Base-by-base conservation (phyloP, 2,329 filamentous ascomycete genomes). In the Didymella lethalis region DNA sequence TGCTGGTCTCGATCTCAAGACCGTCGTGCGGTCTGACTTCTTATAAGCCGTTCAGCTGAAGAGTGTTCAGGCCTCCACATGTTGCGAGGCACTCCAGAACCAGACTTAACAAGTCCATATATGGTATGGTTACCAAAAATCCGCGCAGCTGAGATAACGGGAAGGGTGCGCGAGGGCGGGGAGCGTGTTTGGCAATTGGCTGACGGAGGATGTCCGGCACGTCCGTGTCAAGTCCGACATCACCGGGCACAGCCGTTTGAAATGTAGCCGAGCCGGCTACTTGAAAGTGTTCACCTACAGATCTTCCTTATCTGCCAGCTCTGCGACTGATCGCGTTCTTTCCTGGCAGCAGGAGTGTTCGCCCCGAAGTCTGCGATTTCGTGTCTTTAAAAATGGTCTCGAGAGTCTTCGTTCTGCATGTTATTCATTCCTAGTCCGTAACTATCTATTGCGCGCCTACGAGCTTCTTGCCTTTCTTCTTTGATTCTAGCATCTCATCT, bases 401-500 rank as follows among this genome's bases (percentile, higher is more conserved):
- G 31, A 6, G 6, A 12, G 29, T 16, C 12, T 4, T 32, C 16
- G 12, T 32, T 12, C 31, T 32, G 12, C 4, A 32, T 16, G 31
- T 32, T 10, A 32, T 16, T 16, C 3, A 32, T 14, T 14, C 31
- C 12, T 16, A 3, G 12, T 14, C 16, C 4, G 12, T 3, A 4
- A 1, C 8, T 40, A 7, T 31, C 31, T 54, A 54, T 16, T 54
- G 52, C 10, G 52, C 52, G 20, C 52, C 52, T 14, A 54, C 45
- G 7, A 54, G 45, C 28, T 48, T 54, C 20, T 54, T 54, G 12
- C 52, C 52, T 28, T 44, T 54, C 20, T 29, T 48, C 41, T 54
- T 54, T 28, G 52, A 54, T 28, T 54, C 52, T 36, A 54, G 4
- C n/a, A 54, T 16, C 20, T 48, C 52, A 20, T 54, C 52, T 16